Base-by-base conservation (phyloP, 495 filamentous ascomycete species). In the Tuber aestivum region DNA sequence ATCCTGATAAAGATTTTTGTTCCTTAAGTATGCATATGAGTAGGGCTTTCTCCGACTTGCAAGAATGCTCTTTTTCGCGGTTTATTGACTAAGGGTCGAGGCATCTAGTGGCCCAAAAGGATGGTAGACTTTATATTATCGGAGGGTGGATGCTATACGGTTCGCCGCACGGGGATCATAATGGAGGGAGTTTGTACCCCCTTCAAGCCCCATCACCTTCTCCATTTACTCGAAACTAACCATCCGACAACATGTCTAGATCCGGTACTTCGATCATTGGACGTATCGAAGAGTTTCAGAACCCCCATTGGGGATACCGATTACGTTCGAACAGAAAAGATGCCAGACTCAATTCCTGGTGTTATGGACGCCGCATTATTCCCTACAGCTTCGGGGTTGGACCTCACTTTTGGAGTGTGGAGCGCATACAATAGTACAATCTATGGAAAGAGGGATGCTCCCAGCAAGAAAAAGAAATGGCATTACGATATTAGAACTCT, bases 181-280 rank as follows among this genome's bases (percentile, higher is more conserved):
- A 68, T 35, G 72, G 72, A 3, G 41, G 70, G n/a, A 75, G 74
- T 71, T 27, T 18, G 38, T 71, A 40, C 32, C 35, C 35, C 35
- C 14, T 40, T 40, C 16, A n/a, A n/a, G n/a, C n/a, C n/a, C n/a
- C 35, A 35, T 4, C 41, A 0, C n/a, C 14, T 18, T 35, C 37
- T 7, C 10, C 41, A 56, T 12, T 32, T 27, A 6, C 41, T 38
- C 4, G 3, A 70, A 20, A 16, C 21, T 41, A 18, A 32, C 14
- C 0, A 41, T 42, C 35, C 3, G 4, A 44, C 35, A 70, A n/a
- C 21, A 69, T 1, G 9, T 5, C 18, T 32, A 74, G 61, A 74
- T 21, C 45, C 70, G 1, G 40, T 74, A 9, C 65, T 75, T 38
- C 61, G 73, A 38, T 72, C 41, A 3, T 41, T 75, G 23, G 38